phyloP scores from a whole-genome alignment of 1,284 basidiomycete species.

The Moesziomyces sp. region DNA sequence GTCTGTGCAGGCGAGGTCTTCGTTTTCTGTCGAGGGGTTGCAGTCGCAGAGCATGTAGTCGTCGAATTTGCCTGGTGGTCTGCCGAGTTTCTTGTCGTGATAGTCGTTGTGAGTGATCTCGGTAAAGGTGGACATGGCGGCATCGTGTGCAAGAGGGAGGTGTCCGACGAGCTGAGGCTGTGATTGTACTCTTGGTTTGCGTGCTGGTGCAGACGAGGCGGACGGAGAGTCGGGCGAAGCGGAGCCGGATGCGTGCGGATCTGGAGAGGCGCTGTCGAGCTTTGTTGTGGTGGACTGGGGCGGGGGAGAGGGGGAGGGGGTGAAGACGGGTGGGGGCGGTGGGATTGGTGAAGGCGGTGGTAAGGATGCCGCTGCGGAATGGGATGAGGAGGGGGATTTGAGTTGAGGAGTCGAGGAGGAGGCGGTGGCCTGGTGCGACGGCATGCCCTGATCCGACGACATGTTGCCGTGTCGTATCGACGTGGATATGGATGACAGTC shows the following conservation, averaged over 20 bases:
- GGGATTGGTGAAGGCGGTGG: too few relatives aligned
- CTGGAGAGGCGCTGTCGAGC: not conserved
- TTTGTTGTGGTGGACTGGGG: not conserved
- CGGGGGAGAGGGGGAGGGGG: not conserved
- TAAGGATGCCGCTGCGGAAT: too few relatives aligned
- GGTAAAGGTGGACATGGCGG: slow-evolving; percentile 79
- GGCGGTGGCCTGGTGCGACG: too few relatives aligned
- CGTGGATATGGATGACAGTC: too few relatives aligned
- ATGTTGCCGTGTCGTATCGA: too few relatives aligned
- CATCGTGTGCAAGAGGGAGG: slow-evolving; percentile 54
- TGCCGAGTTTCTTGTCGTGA: slow-evolving; percentile 86
- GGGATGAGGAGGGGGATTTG: too few relatives aligned
- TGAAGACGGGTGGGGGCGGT: not conserved
- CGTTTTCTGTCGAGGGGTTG: slow-evolving; percentile 36
- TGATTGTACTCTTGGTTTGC: slow-evolving; percentile 23
- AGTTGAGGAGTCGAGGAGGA: too few relatives aligned
- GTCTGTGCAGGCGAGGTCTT: slow-evolving; percentile 79
- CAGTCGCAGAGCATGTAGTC: slow-evolving; percentile 64
- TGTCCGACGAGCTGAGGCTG: slow-evolving; percentile 53
- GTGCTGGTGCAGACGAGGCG: not conserved
- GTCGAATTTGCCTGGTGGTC: slow-evolving; percentile 85
- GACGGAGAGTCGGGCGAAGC: slow-evolving; percentile 5
- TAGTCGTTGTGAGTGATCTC: slow-evolving; percentile 84
- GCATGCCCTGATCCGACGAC: too few relatives aligned
- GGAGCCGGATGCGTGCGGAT: slow-evolving; percentile 5